Base-by-base conservation (phyloP, 1,284 basidiomycete genomes). In the Irpex sp. region DNA sequence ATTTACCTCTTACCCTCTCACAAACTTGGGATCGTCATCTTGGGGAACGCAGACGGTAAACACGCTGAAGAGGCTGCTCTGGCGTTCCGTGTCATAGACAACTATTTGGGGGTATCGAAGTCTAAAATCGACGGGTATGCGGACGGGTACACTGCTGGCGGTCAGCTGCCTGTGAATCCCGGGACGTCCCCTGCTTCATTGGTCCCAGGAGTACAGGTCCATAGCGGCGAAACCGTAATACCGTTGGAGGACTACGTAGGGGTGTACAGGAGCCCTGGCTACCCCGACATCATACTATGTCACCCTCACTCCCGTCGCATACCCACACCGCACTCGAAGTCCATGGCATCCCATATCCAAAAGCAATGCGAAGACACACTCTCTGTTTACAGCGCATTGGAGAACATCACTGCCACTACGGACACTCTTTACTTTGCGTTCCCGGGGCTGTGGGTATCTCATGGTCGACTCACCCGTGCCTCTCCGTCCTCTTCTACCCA, bases 251-350 rank as follows among this genome's bases (percentile, higher is more conserved):
- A 62, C 6, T 70, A 71, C 57, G 58, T 67, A 2, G 72, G 72
- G 9, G 63, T 64, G 6, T 73, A 72, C 55, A 40, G 37, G 19
- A 64, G 65, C 49, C 62, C 62, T 7, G 71, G 68, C 15, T 73
- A 72, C 56, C 70, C 69, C 9, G 55, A 65, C 26, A 26, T 73
- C 40, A 63, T 63, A 0, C 60, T 73, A 5, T 73, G 73, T 59
- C 58, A 34, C 31, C 31, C 31, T 34, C 31, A 34, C 31, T 0
- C 31, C 31, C 31, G 31, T 34, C 31, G 31, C 31, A 34, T 34
- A 34, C 31, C 5, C 31, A 34, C 31, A 34, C 5, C 31, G 31
- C 31, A 34, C 31, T 34, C 31, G 31, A 34, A 34, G 0, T 34
- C 31, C 31, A 34, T 34, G 0, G 31, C 31, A 34, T 34, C 31